Evolutionary conservation across 2,329 filamentous ascomycete genomes (phyloP).

Genomic region (Madurella mycetomatis): DNA sequence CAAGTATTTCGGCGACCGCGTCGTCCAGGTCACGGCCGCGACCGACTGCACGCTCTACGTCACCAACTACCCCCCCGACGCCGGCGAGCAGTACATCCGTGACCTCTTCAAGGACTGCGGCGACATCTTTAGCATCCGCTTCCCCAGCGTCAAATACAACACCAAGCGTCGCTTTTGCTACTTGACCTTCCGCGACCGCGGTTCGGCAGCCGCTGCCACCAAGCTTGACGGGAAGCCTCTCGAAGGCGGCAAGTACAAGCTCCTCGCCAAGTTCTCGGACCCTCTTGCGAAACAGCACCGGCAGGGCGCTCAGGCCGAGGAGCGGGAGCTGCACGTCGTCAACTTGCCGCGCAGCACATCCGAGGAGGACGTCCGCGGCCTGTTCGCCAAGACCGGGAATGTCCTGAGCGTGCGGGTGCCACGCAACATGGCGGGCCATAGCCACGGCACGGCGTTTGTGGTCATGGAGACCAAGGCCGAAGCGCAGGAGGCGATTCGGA

Average conservation of each 20-base stretch:
- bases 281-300: conserved; percentile 73
- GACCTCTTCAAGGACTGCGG: conserved; percentile 70
- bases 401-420: conserved; percentile 71
- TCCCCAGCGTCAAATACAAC: conserved; percentile 87
- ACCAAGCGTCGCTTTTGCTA: conserved; percentile 92
- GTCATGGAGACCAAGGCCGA: conserved; percentile 69
- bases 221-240: conserved; percentile 67
- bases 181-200: conserved; percentile 71
- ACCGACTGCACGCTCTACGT: conserved; percentile 80
- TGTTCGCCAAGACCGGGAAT: conserved; percentile 72
- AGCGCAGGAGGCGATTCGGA: conserved; percentile 59
- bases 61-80: conserved; percentile 79
- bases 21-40: conserved; percentile 70
- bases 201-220: conserved; percentile 67
- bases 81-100: conserved; percentile 66
- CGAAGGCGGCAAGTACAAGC: conserved; percentile 62
- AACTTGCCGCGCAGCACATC: conserved; percentile 59
- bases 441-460: conserved; percentile 76
- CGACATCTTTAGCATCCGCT: conserved; percentile 77
- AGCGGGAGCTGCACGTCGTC: conserved; percentile 76
- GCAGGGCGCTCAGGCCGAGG: conserved; percentile 76
- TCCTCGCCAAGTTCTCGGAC: conserved; percentile 80
- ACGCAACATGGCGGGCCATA: conserved; percentile 60
- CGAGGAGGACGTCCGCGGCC: conserved; percentile 64
- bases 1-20: conserved; percentile 69